A percentile compares a stretch with the other conserved stretches of the same genome.
phyloP scores from a whole-genome alignment of 1,284 basidiomycete genomes.

The Ustanciosporium gigantosporum region DNA sequence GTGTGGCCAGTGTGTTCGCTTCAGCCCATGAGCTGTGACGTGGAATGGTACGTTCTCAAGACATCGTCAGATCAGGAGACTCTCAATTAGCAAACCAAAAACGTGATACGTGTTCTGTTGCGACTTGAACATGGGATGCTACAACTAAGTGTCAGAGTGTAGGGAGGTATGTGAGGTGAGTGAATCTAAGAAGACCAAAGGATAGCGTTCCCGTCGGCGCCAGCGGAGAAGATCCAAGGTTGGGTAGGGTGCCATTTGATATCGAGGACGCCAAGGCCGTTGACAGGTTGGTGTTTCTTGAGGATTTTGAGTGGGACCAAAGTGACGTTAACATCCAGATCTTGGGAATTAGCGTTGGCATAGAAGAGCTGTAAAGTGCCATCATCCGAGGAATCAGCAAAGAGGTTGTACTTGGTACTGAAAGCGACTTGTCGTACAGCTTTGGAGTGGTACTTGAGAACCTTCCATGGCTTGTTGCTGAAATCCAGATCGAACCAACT shows the following conservation, averaged over 20 bases:
- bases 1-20: no score
- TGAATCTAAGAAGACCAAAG: no score
- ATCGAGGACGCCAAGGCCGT: slow-evolving; percentile 88
- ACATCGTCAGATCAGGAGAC: no score
- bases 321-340: slow-evolving; percentile 86
- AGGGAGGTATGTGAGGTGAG: no score
- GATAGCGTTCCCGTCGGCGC: slow-evolving; percentile 85
- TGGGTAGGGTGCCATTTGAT: slow-evolving; percentile 84
- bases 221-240: slow-evolving; percentile 90
- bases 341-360: slow-evolving; percentile 66
- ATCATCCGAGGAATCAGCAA: slow-evolving; percentile 94
- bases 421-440: slow-evolving; percentile 90
- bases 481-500: slow-evolving; percentile 99
- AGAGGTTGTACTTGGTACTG: slow-evolving; percentile 80
- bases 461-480: slow-evolving; percentile 92
- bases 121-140: no score
- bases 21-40: no score
- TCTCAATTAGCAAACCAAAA: no score
- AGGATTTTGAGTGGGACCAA: slow-evolving; percentile 97
- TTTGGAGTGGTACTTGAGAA: slow-evolving; percentile 89
- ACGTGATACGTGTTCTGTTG: no score
- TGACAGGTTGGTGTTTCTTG: slow-evolving; percentile 79
- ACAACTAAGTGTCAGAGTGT: no score
- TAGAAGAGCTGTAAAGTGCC: slow-evolving; percentile 97
- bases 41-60: no score